phyloP scores from a whole-genome alignment of 2,329 filamentous ascomycete genomes.

The Geoglossum cookeanum region DNA sequence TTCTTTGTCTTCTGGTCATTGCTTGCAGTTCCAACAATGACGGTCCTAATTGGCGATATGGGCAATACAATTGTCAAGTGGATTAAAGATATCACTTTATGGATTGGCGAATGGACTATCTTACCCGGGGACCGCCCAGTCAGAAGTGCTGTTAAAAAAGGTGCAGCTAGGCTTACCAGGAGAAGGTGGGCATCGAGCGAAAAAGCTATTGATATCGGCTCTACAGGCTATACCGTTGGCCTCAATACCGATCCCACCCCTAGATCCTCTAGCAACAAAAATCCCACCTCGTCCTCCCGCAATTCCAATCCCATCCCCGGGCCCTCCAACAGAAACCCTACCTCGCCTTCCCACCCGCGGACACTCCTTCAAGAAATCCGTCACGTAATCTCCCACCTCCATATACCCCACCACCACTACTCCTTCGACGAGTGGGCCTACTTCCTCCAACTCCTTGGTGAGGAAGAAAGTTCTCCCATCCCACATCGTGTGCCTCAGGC shows the following conservation, averaged over 20 bases:
- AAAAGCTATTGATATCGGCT: no score
- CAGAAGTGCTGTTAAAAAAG: slow-evolving; percentile 13
- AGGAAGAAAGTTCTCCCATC: slow-evolving; percentile 22
- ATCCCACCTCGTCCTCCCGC: no score
- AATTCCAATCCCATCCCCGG: no score
- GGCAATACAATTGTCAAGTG: slow-evolving; percentile 32
- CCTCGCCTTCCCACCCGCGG: slow-evolving; percentile 30
- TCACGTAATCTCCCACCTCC: slow-evolving; percentile 23
- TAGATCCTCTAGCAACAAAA: no score
- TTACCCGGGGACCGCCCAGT: slow-evolving; percentile 25
- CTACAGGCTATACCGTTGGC: slow-evolving; percentile 3
- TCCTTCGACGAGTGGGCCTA: slow-evolving; percentile 27
- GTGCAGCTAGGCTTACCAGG: slow-evolving; percentile 15
- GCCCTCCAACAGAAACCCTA: slow-evolving; percentile 9
- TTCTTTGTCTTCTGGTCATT: slow-evolving; percentile 39
- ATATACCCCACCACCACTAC: slow-evolving; percentile 20
- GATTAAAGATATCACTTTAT: slow-evolving; percentile 35
- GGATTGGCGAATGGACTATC: slow-evolving; percentile 34
- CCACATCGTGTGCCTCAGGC: slow-evolving; percentile 13
- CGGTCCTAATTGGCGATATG: slow-evolving; percentile 34
- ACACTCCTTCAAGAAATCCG: slow-evolving; percentile 26
- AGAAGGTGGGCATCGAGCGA: slow-evolving; percentile 9
- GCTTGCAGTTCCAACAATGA: slow-evolving; percentile 33
- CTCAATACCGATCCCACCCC: slow-evolving; percentile 5
- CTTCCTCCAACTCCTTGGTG: slow-evolving; percentile 27